phyloP scores from a whole-genome alignment of 768 basidiomycete genomes.

The Calvatia gigantea region DNA sequence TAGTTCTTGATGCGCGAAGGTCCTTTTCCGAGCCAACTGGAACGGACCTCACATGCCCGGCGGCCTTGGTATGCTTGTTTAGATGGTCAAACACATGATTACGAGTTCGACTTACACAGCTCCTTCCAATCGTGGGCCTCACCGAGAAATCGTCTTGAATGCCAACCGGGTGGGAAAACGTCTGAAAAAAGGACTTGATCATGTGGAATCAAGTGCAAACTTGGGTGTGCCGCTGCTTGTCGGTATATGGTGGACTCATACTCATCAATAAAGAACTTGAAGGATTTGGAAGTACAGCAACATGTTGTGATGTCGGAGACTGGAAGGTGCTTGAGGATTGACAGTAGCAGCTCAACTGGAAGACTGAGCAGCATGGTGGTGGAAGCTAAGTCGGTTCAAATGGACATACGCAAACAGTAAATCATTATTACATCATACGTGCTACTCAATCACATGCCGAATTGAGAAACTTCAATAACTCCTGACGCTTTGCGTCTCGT shows the following conservation, averaged over 20 bases:
- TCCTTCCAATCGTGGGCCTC: conserved; percentile 50
- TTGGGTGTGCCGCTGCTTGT: conserved; percentile 49
- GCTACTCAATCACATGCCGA: conserved; percentile 41
- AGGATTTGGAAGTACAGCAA: conserved; percentile 37
- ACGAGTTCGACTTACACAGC: conserved; percentile 45
- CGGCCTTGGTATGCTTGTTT: conserved; percentile 42
- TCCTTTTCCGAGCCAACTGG: conserved; percentile 54
- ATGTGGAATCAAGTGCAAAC: conserved; percentile 33
- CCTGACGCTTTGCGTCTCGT: conserved; percentile 51
- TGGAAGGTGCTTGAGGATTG: conserved; percentile 47
- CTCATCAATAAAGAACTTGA: conserved; percentile 41
- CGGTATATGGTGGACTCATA: conserved; percentile 57
- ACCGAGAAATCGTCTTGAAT: conserved; percentile 30
- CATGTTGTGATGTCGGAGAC: conserved; percentile 37
- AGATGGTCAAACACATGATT: conserved; percentile 5
- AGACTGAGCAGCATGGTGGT: conserved; percentile 37
- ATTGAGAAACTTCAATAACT: conserved; percentile 53
- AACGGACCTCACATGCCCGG: conserved; percentile 30
- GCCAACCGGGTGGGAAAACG: not conserved
- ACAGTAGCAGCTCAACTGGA: conserved; percentile 56
- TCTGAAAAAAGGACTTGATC: conserved; percentile 4
- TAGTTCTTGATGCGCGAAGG: conserved; percentile 37
- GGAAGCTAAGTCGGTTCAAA: not conserved
- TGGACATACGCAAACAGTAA: not conserved
- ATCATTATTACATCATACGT: conserved; percentile 11